phyloP scores from a whole-genome alignment of 208 protist species.

The Jaenimonas drosophilae region DNA sequence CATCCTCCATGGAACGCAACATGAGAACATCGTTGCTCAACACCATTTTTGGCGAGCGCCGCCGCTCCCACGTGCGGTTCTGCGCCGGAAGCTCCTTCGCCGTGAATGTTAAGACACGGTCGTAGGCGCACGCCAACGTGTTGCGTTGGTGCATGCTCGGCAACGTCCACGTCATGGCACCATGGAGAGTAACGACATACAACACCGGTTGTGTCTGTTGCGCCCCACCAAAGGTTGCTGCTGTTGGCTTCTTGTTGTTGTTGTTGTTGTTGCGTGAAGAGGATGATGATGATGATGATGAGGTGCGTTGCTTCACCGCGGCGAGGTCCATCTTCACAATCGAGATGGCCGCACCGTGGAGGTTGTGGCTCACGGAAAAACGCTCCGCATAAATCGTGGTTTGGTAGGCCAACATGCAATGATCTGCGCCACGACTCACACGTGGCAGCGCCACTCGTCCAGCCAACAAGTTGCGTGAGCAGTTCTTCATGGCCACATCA shows the following conservation, averaged over 20 bases:
- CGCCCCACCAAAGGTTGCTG: too few relatives aligned
- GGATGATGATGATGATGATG: too few relatives aligned
- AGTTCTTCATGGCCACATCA: constrained; percentile 66
- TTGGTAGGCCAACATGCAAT: constrained; percentile 64
- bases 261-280: too few relatives aligned
- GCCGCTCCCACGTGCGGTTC: constrained; percentile 46
- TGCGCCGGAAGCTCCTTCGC: constrained; percentile 36
- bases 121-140: constrained; percentile 16
- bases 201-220: not conserved
- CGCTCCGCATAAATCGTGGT: constrained; percentile 60
- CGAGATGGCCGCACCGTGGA: constrained; percentile 40
- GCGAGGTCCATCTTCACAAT: constrained; percentile 18
- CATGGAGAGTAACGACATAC: constrained; percentile 67
- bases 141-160: constrained; percentile 42
- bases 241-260: too few relatives aligned
- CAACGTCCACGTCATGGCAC: constrained; percentile 66
- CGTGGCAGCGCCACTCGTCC: constrained; percentile 60
- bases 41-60: constrained; percentile 49
- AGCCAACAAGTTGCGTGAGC: constrained; percentile 50
- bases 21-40: constrained; percentile 59
- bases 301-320: too few relatives aligned
- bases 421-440: constrained; percentile 34
- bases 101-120: constrained; percentile 47
- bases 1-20: constrained; percentile 17
- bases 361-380: constrained; percentile 47